Base-by-base conservation (phyloP, 1,139 yeast species). In the Lodderomyces parapsilosis region DNA sequence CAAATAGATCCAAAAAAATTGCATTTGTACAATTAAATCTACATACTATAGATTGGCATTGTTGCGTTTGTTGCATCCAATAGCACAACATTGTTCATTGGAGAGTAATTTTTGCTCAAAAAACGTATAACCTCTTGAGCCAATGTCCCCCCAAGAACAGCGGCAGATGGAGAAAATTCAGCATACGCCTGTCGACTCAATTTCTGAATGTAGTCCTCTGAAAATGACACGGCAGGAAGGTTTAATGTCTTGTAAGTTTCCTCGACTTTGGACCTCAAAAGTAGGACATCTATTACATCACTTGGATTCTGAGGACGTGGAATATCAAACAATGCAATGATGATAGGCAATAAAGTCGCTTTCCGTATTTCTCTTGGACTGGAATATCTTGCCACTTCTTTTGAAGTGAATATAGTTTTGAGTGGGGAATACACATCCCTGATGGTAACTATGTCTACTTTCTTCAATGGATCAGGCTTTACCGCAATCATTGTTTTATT, bases 51-150 rank as follows among this genome's bases (percentile, higher is more conserved):
- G 28, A 91, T 80, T 31, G 96, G 96, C 80, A 89, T 87, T 48
- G 82, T 84, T 32, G 83, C 73, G 30, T 73, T 71, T 22, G 74
- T 62, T 11, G 93, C 91, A 66, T 91, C 96, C 41, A 90, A 74
- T 1, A 93, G 65, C 52, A 87, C 73, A 41, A 87, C 74, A 60
- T 94, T 93, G 57, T 89, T 91, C 34, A 91, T 73, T 1, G 98
- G 96, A 42, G 83, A 75, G 52, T 87, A 91, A 53, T 83, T 81
- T 51, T 78, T 78, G 41, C 95, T 85, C 45, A 93, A 66, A 43
- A 76, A 81, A 62, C 93, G 95, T 37, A 93, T 86, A 8, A 90
- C 85, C 59, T 93, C 97, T 62, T 93, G 99, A 1, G 96, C 88
- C 30, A 93, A 65, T 2, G 88, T 76, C 0, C 99, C 99, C 8